Evolutionary conservation across 106 monocot genomes (phyloP).

Genomic region (Dendrobium chrysotoxum): DNA sequence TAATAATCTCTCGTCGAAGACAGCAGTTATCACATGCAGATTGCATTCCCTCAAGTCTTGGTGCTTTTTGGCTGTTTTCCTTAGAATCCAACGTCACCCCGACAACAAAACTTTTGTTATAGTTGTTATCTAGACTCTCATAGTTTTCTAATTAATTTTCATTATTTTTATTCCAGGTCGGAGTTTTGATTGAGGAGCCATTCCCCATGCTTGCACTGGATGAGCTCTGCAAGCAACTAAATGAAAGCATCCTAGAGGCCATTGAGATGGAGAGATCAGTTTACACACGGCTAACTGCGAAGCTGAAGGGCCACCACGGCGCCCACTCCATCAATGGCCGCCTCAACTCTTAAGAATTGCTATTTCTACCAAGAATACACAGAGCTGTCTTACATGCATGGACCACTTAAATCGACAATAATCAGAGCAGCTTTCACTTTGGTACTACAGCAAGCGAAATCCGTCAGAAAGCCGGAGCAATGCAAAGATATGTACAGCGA

Average conservation of each 20-base stretch:
- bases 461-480: neutral
- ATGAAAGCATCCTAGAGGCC: conserved; percentile 48
- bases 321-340: conserved; percentile 29
- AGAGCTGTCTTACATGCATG: neutral
- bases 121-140: too few species aligned
- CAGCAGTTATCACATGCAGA: too few species aligned
- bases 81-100: too few species aligned
- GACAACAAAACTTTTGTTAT: too few species aligned
- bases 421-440: neutral
- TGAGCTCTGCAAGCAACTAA: conserved; percentile 64
- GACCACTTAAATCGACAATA: neutral
- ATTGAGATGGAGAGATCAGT: conserved; percentile 40
- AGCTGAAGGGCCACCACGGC: conserved; percentile 23
- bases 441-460: neutral
- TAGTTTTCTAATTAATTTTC: neutral
- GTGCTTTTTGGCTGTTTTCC: too few species aligned
- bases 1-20: too few species aligned
- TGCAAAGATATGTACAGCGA: neutral
- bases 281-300: conserved; percentile 32
- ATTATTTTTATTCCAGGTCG: conserved; percentile 41
- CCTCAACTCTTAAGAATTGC: conserved; percentile 11
- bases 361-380: too few species aligned
- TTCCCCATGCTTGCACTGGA: conserved; percentile 85
- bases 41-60: too few species aligned
- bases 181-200: conserved; percentile 97